Evolutionary conservation across 1,284 basidiomycete species (phyloP), one percentile per base, ranked within the genome.

Genomic region (Rhodotorula sp.): DNA sequence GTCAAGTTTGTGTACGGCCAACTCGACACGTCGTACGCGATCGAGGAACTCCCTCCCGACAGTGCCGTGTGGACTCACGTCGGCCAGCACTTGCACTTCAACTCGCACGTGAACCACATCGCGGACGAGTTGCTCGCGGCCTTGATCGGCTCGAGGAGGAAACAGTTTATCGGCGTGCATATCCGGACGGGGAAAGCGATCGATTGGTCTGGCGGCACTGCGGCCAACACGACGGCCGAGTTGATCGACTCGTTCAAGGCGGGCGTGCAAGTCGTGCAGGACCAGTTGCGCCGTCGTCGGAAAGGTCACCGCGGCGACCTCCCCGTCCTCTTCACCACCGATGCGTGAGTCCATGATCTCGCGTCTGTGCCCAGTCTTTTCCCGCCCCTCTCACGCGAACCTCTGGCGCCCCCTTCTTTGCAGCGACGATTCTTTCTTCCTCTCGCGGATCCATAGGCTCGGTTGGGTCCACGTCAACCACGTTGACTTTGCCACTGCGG

Each of bases 1-100:
- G 66, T 72, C 62, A 69, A 64, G 55, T 72, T 69, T 3, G 64
- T 68, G 45, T 58, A 71, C 28, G 71, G 71, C 14, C 28, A 61
- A 10, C 64, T 69, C 47, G 74, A 75, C 63, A 60, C 66, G 52
- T 56, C 60, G 21, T 73, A 71, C 71, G 21, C 71, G 21, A 67
- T 75, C 61, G 69, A 75, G 62, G 74, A 75, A 59, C 45, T 75
- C 4, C 59, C 67, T 1, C 74, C 72, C 55, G 67, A 73, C 31
- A 69, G 72, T 14, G 71, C 71, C 23, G 72, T 75, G 26, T 75
- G 74, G 74, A 26, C n/a, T 23, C 19, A 63, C 28, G 74, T 73
- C 34, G 74, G 74, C 6, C 31, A 26, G 18, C 60, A 69, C 64
- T 60, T 75, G 23, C 49, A 56, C 15, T 75, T 73, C 69, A 73